Evolutionary conservation across 139 green algal species (phyloP), one percentile per base, ranked within the genome.

Genomic region (Tetradesmus obliquus): DNA sequence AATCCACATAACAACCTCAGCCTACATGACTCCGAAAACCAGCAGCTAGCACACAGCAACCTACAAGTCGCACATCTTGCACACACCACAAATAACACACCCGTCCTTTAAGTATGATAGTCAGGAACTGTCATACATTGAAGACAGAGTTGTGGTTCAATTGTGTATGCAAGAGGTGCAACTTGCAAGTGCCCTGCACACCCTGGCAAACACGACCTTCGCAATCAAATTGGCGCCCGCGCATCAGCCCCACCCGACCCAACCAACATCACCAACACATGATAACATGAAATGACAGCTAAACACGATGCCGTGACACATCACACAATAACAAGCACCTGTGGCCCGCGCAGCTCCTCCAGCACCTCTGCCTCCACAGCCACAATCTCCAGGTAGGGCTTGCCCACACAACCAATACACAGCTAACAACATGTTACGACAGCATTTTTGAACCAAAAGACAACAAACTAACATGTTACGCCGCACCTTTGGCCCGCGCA

Each of bases 401-500:
- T 86, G 74, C 98, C 97, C 32, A 98, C 69, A 19, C 69, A 32
- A 79, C 10, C 69, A 79, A 22, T 79, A 12, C 69, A 10, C 19
- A n/a, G 17, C 19, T 5, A 22, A 32, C 69, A 79, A 45, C 32
- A 45, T 45, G 32, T 45, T 32, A 81, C 32, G 72, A 81, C 72
- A 81, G 72, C 72, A 51, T 17, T 20, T 20, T 51, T 51, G 10
- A 72, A 13, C 60, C 60, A 72, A 72, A 20, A 72, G 60, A 10
- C 60, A 72, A 72, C 32, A 45, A 45, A 45, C 32, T 45, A 45
- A 45, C 32, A 45, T 45, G 32, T 45, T 45, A 53, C 74, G 66
- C 89, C 88, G 19, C 89, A 92, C 90, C 94, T 99, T 99, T 83
- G 96, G 95, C 1, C 96, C 98, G 82, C 97, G 96, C 51, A 98